phyloP scores from a whole-genome alignment of 1,139 yeast species.

The Hyphopichia burtonii region DNA sequence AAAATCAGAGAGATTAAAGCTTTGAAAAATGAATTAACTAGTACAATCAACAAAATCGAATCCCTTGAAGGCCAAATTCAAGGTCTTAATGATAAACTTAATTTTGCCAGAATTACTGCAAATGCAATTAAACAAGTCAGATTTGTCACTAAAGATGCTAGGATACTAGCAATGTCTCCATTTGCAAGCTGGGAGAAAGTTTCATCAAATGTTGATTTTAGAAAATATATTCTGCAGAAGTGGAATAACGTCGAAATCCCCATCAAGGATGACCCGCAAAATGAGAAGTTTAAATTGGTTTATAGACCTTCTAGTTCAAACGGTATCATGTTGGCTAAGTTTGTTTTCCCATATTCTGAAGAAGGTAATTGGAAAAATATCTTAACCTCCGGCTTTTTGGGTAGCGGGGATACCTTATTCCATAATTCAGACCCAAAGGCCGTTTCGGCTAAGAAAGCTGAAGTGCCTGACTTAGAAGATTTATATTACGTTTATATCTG shows the following conservation, averaged over 20 bases:
- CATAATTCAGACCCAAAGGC: slow-evolving; percentile 1
- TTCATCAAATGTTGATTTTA: slow-evolving; percentile 2
- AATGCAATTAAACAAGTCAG: not conserved
- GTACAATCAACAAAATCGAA: slow-evolving; percentile 14
- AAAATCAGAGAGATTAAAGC: slow-evolving; percentile 1
- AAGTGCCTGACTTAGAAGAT: slow-evolving; percentile 3
- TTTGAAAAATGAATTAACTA: slow-evolving; percentile 2
- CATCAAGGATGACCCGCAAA: not conserved
- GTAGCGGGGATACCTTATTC: not conserved
- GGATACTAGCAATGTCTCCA: slow-evolving; percentile 1
- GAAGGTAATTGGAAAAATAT: slow-evolving; percentile 5
- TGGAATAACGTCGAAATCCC: slow-evolving; percentile 2
- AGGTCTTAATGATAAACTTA: not conserved
- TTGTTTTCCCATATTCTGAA: slow-evolving; percentile 4
- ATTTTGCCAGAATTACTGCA: not conserved
- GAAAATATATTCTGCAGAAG: slow-evolving; percentile 2
- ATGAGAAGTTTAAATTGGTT: not conserved
- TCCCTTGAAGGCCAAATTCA: slow-evolving; percentile 21
- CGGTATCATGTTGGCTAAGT: slow-evolving; percentile 3
- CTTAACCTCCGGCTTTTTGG: not conserved
- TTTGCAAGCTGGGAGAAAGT: slow-evolving; percentile 5
- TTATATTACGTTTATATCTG: slow-evolving; percentile 2
- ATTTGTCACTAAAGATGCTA: slow-evolving; percentile 3
- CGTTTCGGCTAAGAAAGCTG: not conserved
- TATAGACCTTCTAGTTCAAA: slow-evolving; percentile 4